Evolutionary conservation across 2,329 filamentous ascomycete species (phyloP).

Genomic region (Stagonosporopsis rhizophila): DNA sequence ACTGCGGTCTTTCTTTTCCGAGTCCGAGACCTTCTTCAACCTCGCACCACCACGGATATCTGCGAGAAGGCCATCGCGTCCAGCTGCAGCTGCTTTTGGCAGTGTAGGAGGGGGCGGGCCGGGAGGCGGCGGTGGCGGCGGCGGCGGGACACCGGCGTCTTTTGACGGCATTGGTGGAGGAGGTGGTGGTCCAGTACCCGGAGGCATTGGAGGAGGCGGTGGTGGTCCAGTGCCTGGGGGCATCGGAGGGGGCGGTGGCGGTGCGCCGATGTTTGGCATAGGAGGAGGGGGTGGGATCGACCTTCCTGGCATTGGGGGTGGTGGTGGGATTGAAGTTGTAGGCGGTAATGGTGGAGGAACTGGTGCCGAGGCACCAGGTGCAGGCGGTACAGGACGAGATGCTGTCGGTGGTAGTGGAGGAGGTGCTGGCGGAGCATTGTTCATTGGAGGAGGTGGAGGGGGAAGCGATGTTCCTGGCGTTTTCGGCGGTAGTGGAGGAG

Average conservation of each 20-base stretch:
- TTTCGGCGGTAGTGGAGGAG: conserved; percentile 49
- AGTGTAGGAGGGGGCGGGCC: conserved; percentile 46
- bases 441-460: conserved; percentile 62
- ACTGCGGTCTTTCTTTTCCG: conserved; percentile 75
- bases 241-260: no score
- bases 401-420: conserved; percentile 41
- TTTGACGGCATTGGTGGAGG: conserved; percentile 42
- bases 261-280: conserved; percentile 21
- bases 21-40: conserved; percentile 77
- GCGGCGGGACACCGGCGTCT: conserved; percentile 50
- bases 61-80: conserved; percentile 69
- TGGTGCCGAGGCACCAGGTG: conserved; percentile 32
- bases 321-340: conserved; percentile 37
- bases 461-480: conserved; percentile 59
- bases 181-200: conserved; percentile 45
- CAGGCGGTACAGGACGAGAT: conserved; percentile 34
- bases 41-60: conserved; percentile 71
- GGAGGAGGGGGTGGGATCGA: conserved; percentile 48
- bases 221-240: conserved; percentile 18
- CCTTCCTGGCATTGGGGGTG: conserved; percentile 39
- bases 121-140: conserved; percentile 45
- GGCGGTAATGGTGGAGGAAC: conserved; percentile 37
- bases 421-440: conserved; percentile 39
- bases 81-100: conserved; percentile 50
- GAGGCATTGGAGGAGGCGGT: neutral